Evolutionary conservation across 768 basidiomycete genomes (phyloP).

Genomic region (Nidularia pulvinata): DNA sequence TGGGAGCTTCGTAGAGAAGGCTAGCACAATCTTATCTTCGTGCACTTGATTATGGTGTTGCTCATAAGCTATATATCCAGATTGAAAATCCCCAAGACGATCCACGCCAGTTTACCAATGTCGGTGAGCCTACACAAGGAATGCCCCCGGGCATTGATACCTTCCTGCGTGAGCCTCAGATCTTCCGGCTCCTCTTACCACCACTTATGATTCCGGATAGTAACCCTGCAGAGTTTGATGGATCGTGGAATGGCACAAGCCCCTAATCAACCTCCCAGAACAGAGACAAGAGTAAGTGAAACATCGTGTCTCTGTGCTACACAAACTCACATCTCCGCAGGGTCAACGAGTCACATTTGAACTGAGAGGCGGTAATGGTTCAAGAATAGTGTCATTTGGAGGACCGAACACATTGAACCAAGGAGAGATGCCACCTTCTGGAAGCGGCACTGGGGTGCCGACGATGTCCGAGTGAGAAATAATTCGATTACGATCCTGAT

Average conservation of each 20-base stretch:
- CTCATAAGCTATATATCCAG: conserved; percentile 30
- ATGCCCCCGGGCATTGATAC: conserved; percentile 39
- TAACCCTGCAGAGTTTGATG: conserved; percentile 30
- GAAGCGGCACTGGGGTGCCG: conserved; percentile 23
- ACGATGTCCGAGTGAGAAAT: conserved; percentile 54
- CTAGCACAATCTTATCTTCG: conserved; percentile 18
- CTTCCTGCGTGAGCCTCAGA: conserved; percentile 43
- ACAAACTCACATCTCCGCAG: conserved; percentile 2
- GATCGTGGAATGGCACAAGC: conserved; percentile 26
- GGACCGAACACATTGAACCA: conserved; percentile 17
- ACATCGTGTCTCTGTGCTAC: background rate
- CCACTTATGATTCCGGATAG: conserved; percentile 17
- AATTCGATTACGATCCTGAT: background rate
- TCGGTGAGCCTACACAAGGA: conserved; percentile 19
- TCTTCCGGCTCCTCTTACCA: conserved; percentile 1
- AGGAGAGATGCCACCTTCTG: conserved; percentile 1
- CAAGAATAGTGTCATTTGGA: conserved; percentile 21
- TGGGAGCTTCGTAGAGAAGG: conserved; percentile 84
- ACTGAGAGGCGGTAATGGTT: conserved; percentile 18
- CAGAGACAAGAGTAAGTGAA: background rate
- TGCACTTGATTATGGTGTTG: background rate
- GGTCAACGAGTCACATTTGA: conserved; percentile 20
- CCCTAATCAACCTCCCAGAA: background rate
- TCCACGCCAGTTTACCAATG: conserved; percentile 64
- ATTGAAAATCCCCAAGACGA: conserved; percentile 77